phyloP scores from a whole-genome alignment of 305 asterid species.

The Fraxinus floribunda region DNA sequence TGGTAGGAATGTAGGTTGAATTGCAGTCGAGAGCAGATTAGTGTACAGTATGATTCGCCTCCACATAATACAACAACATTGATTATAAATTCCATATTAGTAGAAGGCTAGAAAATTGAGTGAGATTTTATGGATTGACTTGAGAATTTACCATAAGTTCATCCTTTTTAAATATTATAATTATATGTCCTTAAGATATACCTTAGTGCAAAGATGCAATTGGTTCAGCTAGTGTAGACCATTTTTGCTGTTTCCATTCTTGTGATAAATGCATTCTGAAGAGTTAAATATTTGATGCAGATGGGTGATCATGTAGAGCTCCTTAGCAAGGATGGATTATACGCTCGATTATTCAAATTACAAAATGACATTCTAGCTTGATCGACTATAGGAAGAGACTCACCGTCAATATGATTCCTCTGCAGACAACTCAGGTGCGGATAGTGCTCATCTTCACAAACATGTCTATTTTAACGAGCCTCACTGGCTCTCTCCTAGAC shows the following conservation, averaged over 20 bases:
- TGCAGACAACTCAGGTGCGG: not conserved
- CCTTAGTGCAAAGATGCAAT: not conserved
- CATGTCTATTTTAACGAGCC: not conserved
- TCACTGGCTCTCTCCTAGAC: not conserved
- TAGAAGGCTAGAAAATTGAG: not conserved
- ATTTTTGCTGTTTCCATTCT: not conserved
- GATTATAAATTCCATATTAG: not conserved
- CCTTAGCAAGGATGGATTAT: slow-evolving; percentile 12
- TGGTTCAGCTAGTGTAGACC: not conserved
- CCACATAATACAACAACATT: not conserved
- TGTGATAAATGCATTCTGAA: not conserved
- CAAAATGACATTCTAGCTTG: not conserved
- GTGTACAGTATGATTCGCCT: not conserved
- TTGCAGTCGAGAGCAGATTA: not conserved
- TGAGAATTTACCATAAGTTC: not conserved
- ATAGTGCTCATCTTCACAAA: not conserved
- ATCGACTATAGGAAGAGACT: not conserved
- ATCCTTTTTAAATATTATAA: not conserved
- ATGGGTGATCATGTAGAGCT: slow-evolving; percentile 16
- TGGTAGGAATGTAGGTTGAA: not conserved
- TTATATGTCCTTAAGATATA: not conserved
- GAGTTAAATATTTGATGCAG: not conserved
- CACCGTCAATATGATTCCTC: not conserved
- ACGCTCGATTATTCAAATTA: not conserved
- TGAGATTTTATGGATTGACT: not conserved